Base-by-base conservation (phyloP, 805 yeast species). In the Saccharomycopsis babjevae region DNA sequence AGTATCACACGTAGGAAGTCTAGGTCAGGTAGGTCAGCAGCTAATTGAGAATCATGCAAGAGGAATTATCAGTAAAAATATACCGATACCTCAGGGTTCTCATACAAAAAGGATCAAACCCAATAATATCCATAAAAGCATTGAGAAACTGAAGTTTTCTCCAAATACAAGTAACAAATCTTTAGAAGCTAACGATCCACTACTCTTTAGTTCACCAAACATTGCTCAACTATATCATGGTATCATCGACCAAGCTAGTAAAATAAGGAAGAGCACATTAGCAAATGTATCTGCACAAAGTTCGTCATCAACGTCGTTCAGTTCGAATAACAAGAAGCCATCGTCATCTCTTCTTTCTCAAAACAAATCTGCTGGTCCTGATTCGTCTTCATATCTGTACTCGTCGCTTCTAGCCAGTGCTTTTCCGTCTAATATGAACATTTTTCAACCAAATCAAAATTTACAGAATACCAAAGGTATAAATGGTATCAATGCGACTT, bases 1-100 rank as follows among this genome's bases (percentile, higher is more conserved):
- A 20, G 55, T 59, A 13, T 59, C 61, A 1, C 61, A 59, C 18
- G 57, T 59, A 11, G 61, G 61, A 28, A 54, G 54, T 59, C 28
- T 59, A 13, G 61, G 61, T 11, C 57, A 59, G 20, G 39, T 59
- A 20, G 57, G 61, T 16, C 61, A 46, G 25, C 40, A 54, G 5
- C 11, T 59, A 5, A 56, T 39, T 20, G 54, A 54, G 20, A 52
- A 52, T 40, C 57, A 59, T 28, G 42, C 28, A n/a, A 59, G 54
- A 22, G 61, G 54, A 18, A 42, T 52, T 22, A 15, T 59, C 3
- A 59, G 54, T 16, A 59, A n/a, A 43, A 32, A 59, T 50, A 57
- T 57, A 5, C 30, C 59, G 5, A 57, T 57, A n/a, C 55, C 59
- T 39, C 40, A n/a, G 15, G 50, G 42, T 36, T 55, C 40, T 18